A percentile compares a stretch with the other conserved stretches of the same genome.
These are phyloP conservation scores for Trypanosoma caninum DNA, from an alignment of 208 protist genomes.

Conservation along the genomic window DNA sequence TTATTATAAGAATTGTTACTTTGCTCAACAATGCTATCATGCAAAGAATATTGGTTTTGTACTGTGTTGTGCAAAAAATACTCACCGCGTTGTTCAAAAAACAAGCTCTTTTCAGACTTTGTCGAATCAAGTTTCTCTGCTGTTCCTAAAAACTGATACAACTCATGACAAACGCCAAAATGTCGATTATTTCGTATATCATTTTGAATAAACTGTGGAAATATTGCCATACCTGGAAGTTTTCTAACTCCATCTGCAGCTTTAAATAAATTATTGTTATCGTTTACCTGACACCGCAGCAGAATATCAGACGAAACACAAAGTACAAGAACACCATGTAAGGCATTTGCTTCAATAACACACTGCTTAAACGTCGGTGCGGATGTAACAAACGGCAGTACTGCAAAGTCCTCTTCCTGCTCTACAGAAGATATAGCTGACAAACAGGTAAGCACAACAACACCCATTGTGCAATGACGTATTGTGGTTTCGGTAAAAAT, in stretches of 20 bases:
- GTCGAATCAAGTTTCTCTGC: background rate
- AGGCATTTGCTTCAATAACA: constrained; percentile 66
- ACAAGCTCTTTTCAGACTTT: background rate
- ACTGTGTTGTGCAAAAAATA: too few relatives aligned
- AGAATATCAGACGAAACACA: constrained; percentile 46
- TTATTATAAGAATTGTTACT: too few relatives aligned
- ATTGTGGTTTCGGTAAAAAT: constrained; percentile 31
- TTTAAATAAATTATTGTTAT: constrained; percentile 2
- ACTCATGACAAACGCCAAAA: constrained; percentile 81
- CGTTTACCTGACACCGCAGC: constrained; percentile 24
- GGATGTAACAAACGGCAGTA: constrained; percentile 35
- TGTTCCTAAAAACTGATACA: constrained; percentile 24
- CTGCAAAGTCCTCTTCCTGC: constrained; percentile 37
- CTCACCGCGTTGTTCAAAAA: too few relatives aligned
- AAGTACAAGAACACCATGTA: constrained; percentile 74
- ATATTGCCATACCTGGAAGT: constrained; percentile 5
- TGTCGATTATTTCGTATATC: constrained; percentile 64
- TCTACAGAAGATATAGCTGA: constrained; percentile 41
- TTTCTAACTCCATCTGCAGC: constrained; percentile 4
- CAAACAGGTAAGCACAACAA: constrained; percentile 58
- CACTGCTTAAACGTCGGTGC: constrained; percentile 56
- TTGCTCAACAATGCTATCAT: too few relatives aligned
- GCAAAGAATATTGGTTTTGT: too few relatives aligned
- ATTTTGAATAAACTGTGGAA: constrained; percentile 59
- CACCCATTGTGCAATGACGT: constrained; percentile 46